A percentile compares a stretch with the other conserved stretches of the same genome.
phyloP scores from a whole-genome alignment of 441 rosid species.

The Raphanus hybrid region DNA sequence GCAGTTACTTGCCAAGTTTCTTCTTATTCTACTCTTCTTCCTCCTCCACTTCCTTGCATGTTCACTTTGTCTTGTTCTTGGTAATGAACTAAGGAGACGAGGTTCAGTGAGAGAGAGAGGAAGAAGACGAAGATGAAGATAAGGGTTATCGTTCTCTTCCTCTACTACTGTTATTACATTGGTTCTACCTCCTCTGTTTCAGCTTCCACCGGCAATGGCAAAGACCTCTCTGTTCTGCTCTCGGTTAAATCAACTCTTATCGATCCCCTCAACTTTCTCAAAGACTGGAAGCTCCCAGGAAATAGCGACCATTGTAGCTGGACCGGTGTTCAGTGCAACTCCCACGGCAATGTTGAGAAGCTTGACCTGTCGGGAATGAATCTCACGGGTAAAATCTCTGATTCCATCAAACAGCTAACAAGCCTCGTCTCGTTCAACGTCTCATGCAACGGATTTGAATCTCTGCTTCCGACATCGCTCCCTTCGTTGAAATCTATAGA shows the following conservation, averaged over 20 bases:
- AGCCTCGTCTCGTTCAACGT: slow-evolving; percentile 68
- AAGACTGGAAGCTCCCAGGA: slow-evolving; percentile 66
- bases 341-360: slow-evolving; percentile 64
- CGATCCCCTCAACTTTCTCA: slow-evolving; percentile 68
- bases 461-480: slow-evolving; percentile 56
- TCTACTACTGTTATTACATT: slow-evolving; percentile 51
- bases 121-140: slow-evolving; percentile 47
- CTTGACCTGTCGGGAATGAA: slow-evolving; percentile 84
- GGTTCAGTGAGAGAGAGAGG: slow-evolving; percentile 39
- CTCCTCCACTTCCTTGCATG: slow-evolving; percentile 41
- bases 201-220: slow-evolving; percentile 41
- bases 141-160: slow-evolving; percentile 47
- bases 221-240: slow-evolving; percentile 59
- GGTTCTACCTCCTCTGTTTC: slow-evolving; percentile 44
- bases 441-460: slow-evolving; percentile 70
- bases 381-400: slow-evolving; percentile 72
- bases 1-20: slow-evolving; percentile 45
- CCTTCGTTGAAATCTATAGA: slow-evolving; percentile 65
- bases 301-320: slow-evolving; percentile 64
- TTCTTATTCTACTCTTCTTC: slow-evolving; percentile 42
- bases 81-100: slow-evolving; percentile 41
- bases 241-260: slow-evolving; percentile 59
- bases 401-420: slow-evolving; percentile 54
- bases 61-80: slow-evolving; percentile 43
- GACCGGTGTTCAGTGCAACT: slow-evolving; percentile 83